Percentiles rank a stretch among this genome's conserved stretches.
Evolutionary conservation across 441 rosid species (phyloP).

Genomic region (Pelargonium australe): DNA sequence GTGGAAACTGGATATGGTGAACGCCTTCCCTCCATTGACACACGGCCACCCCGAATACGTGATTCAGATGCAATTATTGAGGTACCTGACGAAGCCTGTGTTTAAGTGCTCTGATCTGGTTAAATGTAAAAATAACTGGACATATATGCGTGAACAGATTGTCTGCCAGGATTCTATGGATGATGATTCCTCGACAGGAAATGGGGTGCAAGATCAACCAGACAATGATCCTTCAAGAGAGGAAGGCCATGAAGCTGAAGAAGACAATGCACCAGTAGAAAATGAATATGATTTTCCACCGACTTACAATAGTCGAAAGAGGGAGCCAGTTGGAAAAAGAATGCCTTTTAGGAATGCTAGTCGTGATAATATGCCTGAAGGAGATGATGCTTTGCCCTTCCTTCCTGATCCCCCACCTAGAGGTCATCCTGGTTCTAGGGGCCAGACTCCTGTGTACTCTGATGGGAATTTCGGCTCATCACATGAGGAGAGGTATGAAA

Average conservation of each 20-base stretch:
- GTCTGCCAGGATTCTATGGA: conserved; percentile 61
- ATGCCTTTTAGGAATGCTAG: conserved; percentile 29
- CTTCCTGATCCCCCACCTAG: conserved; percentile 28
- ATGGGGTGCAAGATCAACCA: conserved; percentile 30
- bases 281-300: conserved; percentile 32
- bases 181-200: conserved; percentile 46
- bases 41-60: conserved; percentile 79
- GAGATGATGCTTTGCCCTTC: conserved; percentile 31
- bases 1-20: conserved; percentile 88
- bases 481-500: conserved; percentile 45
- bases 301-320: conserved; percentile 36
- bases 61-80: conserved; percentile 94
- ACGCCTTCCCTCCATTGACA: conserved; percentile 81
- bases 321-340: conserved; percentile 34
- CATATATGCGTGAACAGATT: conserved; percentile 53
- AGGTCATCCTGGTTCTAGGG: conserved; percentile 32
- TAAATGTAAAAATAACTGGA: conserved; percentile 25
- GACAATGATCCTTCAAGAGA: conserved; percentile 32
- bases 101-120: neutral
- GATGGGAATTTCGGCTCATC: conserved; percentile 32
- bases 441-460: conserved; percentile 29
- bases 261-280: conserved; percentile 26
- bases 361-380: conserved; percentile 40
- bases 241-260: conserved; percentile 39
- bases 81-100: conserved; percentile 36